Evolutionary conservation across 805 yeast species (phyloP).

Genomic region (Candida jianshihensis): DNA sequence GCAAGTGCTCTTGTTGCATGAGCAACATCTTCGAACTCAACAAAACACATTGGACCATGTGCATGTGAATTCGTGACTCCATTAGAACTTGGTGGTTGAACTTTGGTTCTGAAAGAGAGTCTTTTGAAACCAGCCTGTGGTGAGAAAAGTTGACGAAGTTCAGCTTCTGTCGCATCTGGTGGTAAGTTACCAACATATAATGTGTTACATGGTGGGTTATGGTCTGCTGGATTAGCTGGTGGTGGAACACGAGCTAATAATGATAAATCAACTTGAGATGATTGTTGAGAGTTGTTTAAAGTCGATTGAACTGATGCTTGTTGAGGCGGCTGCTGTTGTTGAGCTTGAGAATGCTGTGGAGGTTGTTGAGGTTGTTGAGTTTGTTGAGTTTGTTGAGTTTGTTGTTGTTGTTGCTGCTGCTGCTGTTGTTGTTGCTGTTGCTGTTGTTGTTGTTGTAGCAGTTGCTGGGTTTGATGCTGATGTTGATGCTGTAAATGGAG

Average conservation of each 20-base stretch:
- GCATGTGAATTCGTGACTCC: conserved; percentile 28
- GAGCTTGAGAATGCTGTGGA: conserved; percentile 1
- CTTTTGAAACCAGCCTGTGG: conserved; percentile 91
- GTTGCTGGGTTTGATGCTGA: conserved; percentile 6
- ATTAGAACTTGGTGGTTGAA: conserved; percentile 30
- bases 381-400: conserved; percentile 3
- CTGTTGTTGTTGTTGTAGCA: conserved; percentile 5
- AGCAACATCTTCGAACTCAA: conserved; percentile 93
- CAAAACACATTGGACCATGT: conserved; percentile 99
- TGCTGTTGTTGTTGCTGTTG: conserved; percentile 2
- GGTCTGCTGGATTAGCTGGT: conserved; percentile 97
- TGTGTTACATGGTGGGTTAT: conserved; percentile 97
- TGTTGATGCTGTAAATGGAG: conserved; percentile 3
- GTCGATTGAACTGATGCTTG: conserved; percentile 4
- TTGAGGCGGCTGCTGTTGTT: conserved; percentile 1
- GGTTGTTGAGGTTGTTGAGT: conserved; percentile 5
- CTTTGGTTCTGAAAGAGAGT: conserved; percentile 81
- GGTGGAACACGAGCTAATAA: conserved; percentile 76
- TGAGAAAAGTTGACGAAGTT: conserved; percentile 77
- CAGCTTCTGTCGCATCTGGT: conserved; percentile 93
- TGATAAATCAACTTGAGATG: conserved; percentile 54
- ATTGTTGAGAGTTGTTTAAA: conserved; percentile 10
- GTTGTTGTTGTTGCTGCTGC: conserved; percentile 6
- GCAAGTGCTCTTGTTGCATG: conserved; percentile 92
- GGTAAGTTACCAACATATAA: conserved; percentile 95